Evolutionary conservation across 164 flowering plant species (phyloP).

Genomic region (Umbilicus rupestris): DNA sequence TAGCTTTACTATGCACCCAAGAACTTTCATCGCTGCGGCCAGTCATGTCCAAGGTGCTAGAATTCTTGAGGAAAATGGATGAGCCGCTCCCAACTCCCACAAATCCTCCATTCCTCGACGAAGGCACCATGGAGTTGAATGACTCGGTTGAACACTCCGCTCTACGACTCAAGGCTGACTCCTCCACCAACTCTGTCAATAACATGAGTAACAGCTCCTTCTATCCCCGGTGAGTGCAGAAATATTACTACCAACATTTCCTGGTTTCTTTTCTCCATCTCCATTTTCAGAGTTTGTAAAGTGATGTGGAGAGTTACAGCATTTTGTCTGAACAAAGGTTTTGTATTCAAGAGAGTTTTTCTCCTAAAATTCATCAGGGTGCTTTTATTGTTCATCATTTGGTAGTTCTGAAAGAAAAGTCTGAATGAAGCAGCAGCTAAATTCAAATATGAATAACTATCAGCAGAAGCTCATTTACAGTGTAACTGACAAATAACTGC

Average conservation of each 20-base stretch:
- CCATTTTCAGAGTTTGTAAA: not conserved
- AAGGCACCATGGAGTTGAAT: slow-evolving; percentile 51
- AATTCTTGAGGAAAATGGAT: slow-evolving; percentile 49
- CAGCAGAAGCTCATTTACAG: not conserved
- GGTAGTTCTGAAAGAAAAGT: no score
- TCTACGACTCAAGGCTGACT: slow-evolving; percentile 19
- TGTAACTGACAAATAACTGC: not conserved
- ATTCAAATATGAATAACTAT: no score
- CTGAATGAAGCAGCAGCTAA: no score
- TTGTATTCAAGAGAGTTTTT: no score
- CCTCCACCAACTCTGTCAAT: slow-evolving; percentile 36
- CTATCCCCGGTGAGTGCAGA: slow-evolving; percentile 41
- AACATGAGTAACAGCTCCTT: slow-evolving; percentile 44
- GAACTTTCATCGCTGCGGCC: slow-evolving; percentile 58
- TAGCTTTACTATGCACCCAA: slow-evolving; percentile 85
- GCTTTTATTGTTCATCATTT: no score
- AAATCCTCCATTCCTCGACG: slow-evolving; percentile 70
- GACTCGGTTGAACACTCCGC: slow-evolving; percentile 28
- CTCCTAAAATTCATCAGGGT: no score
- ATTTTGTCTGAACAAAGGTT: no score
- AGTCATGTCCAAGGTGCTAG: slow-evolving; percentile 55
- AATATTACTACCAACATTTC: no score
- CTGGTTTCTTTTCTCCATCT: not conserved
- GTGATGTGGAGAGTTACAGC: no score
- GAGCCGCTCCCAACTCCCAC: slow-evolving; percentile 51